Evolutionary conservation across 2,329 filamentous ascomycete species (phyloP).

Genomic region (Stagonosporopsis vannaccii): DNA sequence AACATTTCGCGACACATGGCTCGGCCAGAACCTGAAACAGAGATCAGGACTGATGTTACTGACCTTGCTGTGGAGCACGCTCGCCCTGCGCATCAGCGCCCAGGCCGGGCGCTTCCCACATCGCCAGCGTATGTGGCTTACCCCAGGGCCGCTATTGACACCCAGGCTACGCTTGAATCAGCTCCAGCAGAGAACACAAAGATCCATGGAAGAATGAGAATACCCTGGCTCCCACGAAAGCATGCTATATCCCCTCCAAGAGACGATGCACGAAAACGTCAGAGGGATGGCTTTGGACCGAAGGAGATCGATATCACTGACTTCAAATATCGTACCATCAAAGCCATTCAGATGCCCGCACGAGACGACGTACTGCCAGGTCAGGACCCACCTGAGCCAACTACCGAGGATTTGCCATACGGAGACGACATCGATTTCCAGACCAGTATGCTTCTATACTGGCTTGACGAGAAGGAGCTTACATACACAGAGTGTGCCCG

Average conservation of each 20-base stretch:
- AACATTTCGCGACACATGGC: not conserved
- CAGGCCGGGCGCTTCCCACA: too few species aligned
- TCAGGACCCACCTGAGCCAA: conserved; percentile 12
- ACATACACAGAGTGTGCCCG: conserved; percentile 15
- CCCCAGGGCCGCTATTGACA: too few species aligned
- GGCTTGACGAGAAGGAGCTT: conserved; percentile 21
- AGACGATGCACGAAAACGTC: not conserved
- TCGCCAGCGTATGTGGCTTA: not conserved
- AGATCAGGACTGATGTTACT: not conserved
- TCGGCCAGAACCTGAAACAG: not conserved
- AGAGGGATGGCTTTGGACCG: not conserved
- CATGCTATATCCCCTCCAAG: not conserved
- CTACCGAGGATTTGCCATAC: conserved; percentile 9
- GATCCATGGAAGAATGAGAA: not conserved
- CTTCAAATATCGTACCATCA: conserved; percentile 22
- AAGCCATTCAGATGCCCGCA: conserved; percentile 25
- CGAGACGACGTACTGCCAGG: conserved; percentile 3
- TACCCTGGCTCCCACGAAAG: not conserved
- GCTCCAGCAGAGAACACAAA: not conserved
- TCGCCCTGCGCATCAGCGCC: not conserved
- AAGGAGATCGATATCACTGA: not conserved
- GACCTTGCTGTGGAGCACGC: not conserved
- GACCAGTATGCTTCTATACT: conserved; percentile 23
- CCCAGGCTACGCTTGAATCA: not conserved
- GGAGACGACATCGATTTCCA: conserved; percentile 21